Base-by-base conservation (phyloP, 2,329 filamentous ascomycete genomes). In the Cladobotryum mycophilum region DNA sequence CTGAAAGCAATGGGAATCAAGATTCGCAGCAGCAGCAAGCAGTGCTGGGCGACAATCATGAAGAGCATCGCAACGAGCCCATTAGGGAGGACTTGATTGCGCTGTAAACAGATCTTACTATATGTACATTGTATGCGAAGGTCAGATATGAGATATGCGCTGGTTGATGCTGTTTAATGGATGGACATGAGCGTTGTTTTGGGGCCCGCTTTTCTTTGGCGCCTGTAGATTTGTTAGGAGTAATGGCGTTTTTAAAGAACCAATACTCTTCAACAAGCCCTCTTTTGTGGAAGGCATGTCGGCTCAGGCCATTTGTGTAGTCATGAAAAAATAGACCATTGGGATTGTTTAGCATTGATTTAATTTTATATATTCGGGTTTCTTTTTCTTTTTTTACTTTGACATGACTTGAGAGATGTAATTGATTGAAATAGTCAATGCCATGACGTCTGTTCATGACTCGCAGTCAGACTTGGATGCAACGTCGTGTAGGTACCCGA, bases 31-130 rank as follows among this genome's bases (percentile, higher is more conserved):
- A 35, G 18, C 44, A 35, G 8, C 18, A 20, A 20, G n/a, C 30
- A 36, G 22, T 15, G n/a, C 22, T 46, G 49, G 45, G 52, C 42
- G 47, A 48, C 41, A 41, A 38, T 37, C 40, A 37, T 34, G 48
- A 41, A 25, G 51, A 52, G n/a, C 53, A 45, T 44, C 54, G 40
- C 11, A 49, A 57, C 5, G 54, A 57, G 50, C 48, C 48, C 30
- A 54, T 48, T 8, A 46, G 54, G 47, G 61, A 63, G 45, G 55
- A 55, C 35, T 53, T 62, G 20, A 54, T 61, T 43, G 56, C 58
- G 35, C 38, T 53, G 25, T 55, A 55, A 34, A 37, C 22, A 38
- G 36, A 38, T 38, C 25, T 6, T 30, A 30, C 25, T 30, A 30
- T 30, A 30, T 30, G 25, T 30, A 30, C 6, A 30, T 30, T 30